These are phyloP conservation scores for Tillandsia leiboldiana DNA, from an alignment of 176 grass and related monocot genomes.

Conservation along the genomic window DNA sequence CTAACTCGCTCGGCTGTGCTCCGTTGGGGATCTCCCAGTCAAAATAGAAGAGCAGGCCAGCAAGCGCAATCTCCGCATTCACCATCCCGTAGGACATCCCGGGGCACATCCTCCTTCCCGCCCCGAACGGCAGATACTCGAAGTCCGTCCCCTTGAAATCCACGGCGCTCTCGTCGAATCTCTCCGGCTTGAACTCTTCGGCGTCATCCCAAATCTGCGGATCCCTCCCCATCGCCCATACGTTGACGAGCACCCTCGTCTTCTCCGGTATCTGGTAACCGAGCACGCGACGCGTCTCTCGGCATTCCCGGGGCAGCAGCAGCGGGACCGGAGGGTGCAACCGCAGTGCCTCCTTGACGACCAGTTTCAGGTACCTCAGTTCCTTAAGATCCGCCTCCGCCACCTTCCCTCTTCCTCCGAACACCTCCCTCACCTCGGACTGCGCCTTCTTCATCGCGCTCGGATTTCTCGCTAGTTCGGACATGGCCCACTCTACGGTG, in stretches of 20 bases:
- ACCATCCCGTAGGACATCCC: slow-evolving; percentile 18
- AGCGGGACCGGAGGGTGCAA: slow-evolving; percentile 15
- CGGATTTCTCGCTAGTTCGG: slow-evolving; percentile 25
- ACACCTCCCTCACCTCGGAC: slow-evolving; percentile 12
- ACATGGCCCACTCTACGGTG: slow-evolving; percentile 19
- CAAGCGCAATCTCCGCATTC: slow-evolving; percentile 10
- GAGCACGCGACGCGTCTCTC: slow-evolving; percentile 1
- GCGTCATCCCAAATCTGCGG: background rate
- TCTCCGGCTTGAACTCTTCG: slow-evolving; percentile 13
- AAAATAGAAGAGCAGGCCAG: background rate
- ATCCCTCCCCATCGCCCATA: slow-evolving; percentile 29
- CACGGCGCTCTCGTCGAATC: slow-evolving; percentile 1
- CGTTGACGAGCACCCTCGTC: slow-evolving; percentile 26
- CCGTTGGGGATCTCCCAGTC: background rate
- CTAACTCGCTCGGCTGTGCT: background rate
- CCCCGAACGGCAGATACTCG: slow-evolving; percentile 24
- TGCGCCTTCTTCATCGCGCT: slow-evolving; percentile 18
- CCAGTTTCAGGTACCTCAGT: slow-evolving; percentile 15
- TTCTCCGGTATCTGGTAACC: slow-evolving; percentile 22
- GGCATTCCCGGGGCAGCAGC: slow-evolving; percentile 8
- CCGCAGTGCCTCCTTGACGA: slow-evolving; percentile 26
- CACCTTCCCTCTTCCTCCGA: background rate
- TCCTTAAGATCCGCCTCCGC: slow-evolving; percentile 9
- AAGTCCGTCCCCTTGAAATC: slow-evolving; percentile 32
- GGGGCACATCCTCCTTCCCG: slow-evolving; percentile 28